Evolutionary conservation across 805 yeast genomes (phyloP).

Genomic region (Zygoascus ofunaensis): DNA sequence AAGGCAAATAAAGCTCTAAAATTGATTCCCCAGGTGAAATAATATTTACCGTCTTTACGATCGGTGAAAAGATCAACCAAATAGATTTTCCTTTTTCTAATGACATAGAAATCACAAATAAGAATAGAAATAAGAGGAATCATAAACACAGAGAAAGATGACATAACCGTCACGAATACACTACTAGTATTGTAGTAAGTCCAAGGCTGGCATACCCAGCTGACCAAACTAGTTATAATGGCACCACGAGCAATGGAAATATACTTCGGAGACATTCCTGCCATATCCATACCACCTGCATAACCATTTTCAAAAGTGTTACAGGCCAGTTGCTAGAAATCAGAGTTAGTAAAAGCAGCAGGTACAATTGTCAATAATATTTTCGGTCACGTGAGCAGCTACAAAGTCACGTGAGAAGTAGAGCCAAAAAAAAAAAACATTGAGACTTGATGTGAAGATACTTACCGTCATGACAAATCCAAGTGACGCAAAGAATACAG

Average conservation of each 20-base stretch:
- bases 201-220: conserved; percentile 34
- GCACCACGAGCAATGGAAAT: conserved; percentile 39
- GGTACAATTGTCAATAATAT: too few relatives aligned
- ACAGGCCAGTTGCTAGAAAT: conserved; percentile 3
- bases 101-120: conserved; percentile 32
- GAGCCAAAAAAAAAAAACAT: too few relatives aligned
- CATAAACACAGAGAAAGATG: conserved; percentile 32
- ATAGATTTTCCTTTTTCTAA: conserved; percentile 34
- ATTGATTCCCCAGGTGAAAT: conserved; percentile 38
- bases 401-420: conserved; percentile 5
- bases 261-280: conserved; percentile 38
- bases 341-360: too few relatives aligned
- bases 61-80: conserved; percentile 35
- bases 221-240: conserved; percentile 22
- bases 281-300: conserved; percentile 44
- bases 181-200: conserved; percentile 30
- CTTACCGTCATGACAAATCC: conserved; percentile 11
- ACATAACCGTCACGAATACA: conserved; percentile 30
- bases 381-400: too few relatives aligned
- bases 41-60: conserved; percentile 31
- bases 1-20: conserved; percentile 35
- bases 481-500: conserved; percentile 36
- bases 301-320: conserved; percentile 31
- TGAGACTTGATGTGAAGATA: too few relatives aligned
- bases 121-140: conserved; percentile 34